phyloP scores from a whole-genome alignment of 1,139 yeast species.

The Yamadazyma atmosphaerica region DNA sequence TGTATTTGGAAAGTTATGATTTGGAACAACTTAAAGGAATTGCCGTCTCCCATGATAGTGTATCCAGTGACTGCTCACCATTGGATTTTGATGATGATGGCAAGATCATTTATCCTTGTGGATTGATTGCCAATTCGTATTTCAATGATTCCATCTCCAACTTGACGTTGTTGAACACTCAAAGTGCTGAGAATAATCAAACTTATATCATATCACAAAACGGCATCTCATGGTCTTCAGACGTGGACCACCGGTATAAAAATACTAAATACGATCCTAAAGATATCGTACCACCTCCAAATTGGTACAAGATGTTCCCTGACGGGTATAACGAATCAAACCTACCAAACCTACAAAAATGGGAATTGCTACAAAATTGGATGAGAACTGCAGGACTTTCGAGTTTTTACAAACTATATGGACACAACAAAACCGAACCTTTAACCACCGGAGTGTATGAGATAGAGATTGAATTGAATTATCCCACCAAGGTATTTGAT shows the following conservation, averaged over 20 bases:
- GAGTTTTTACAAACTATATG: constrained; percentile 64
- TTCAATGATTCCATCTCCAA: constrained; percentile 80
- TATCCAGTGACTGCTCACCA: constrained; percentile 61
- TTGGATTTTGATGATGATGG: constrained; percentile 40
- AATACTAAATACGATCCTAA: constrained; percentile 69
- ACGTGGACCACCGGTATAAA: constrained; percentile 68
- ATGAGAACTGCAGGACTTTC: constrained; percentile 84
- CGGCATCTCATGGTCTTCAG: constrained; percentile 88
- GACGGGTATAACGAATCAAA: constrained; percentile 84
- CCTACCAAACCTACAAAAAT: constrained; percentile 60
- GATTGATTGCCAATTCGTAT: constrained; percentile 87
- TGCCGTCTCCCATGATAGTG: constrained; percentile 48
- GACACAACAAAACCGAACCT: constrained; percentile 51
- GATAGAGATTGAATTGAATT: constrained; percentile 60
- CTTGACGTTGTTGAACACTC: constrained; percentile 46
- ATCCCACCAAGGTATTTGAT: constrained; percentile 67
- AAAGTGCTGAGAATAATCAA: constrained; percentile 38
- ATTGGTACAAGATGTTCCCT: constrained; percentile 86
- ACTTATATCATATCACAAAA: constrained; percentile 64
- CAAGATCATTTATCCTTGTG: constrained; percentile 77
- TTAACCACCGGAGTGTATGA: constrained; percentile 61
- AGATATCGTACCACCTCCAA: constrained; percentile 93
- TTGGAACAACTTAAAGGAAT: constrained; percentile 62
- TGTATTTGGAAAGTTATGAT: constrained; percentile 72
- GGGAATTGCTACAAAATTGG: constrained; percentile 66